Base-by-base conservation (phyloP, 2,329 filamentous ascomycete genomes). In the Karstenula rhodostoma region DNA sequence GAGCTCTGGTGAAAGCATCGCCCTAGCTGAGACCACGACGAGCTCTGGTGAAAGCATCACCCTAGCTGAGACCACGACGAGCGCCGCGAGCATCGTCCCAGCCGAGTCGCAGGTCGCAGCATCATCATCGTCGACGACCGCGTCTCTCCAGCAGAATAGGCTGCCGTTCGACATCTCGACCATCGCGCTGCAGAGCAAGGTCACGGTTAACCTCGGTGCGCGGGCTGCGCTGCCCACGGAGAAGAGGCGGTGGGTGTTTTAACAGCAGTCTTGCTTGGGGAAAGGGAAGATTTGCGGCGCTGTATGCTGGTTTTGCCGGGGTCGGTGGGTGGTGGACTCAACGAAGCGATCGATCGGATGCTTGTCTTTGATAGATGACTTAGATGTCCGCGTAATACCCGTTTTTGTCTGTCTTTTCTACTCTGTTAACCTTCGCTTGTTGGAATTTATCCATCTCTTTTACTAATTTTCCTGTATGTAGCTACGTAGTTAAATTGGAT, bases 151-250 rank as follows among this genome's bases (percentile, higher is more conserved):
- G 59, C 54, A 66, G 32, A 69, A 68, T 23, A 60, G 61, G 22
- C 51, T 73, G 22, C 73, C 75, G 2, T 78, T 78, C 40, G 70
- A 78, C 50, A 74, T 78, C 58, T 70, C 68, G 33, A 77, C 72
- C 6, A 63, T 78, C 33, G 40, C 51, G 33, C 62, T 78, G 63
- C 72, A 77, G 62, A 75, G 70, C 44, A 68, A 69, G 6, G 75
- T 78, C 1, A 78, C 75, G 4, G 75, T 77, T 9, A 73, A 73
- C 27, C 44, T 78, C 42, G 74, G 74, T 5, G 60, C 55, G 62
- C 63, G 74, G 51, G 40, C 62, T 48, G 67, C 64, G 10, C 60
- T 62, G 60, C 66, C 68, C 25, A 75, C 70, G 19, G 63, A 60
- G 43, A 61, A 44, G 33, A 58, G 59, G 50, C 56, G 59, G 51